Evolutionary conservation across 2,329 filamentous ascomycete species (phyloP).

Genomic region (Fusarium udum): DNA sequence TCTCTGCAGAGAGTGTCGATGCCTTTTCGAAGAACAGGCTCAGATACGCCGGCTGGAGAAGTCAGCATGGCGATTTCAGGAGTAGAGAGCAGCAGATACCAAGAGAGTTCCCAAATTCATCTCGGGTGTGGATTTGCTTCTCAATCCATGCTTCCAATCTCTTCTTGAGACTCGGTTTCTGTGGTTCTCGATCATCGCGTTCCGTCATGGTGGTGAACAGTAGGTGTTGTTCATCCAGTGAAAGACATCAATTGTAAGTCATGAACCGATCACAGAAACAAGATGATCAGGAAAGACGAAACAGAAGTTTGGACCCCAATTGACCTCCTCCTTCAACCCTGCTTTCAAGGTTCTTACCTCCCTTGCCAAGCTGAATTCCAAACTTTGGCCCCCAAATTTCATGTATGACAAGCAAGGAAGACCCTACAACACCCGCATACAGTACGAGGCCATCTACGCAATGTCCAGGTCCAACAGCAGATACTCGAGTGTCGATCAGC

Average conservation of each 20-base stretch:
- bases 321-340: background rate
- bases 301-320: background rate
- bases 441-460: background rate
- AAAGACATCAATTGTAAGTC: background rate
- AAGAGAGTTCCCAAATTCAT: slow-evolving; percentile 19
- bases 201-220: background rate
- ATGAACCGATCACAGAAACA: background rate
- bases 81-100: background rate
- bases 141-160: slow-evolving; percentile 4
- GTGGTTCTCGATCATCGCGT: background rate
- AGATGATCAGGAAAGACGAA: background rate
- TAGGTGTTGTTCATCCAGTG: background rate
- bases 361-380: background rate
- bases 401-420: slow-evolving; percentile 11
- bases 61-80: background rate
- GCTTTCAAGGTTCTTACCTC: background rate
- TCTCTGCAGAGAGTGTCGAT: slow-evolving; percentile 3
- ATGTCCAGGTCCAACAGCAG: background rate
- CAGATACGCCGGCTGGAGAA: slow-evolving; percentile 5
- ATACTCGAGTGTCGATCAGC: background rate
- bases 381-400: background rate
- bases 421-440: background rate
- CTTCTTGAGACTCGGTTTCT: background rate
- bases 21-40: background rate
- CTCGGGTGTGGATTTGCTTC: slow-evolving; percentile 8